Base-by-base conservation (phyloP, 2,329 filamentous ascomycete genomes). In the Paecilomyces niveus region DNA sequence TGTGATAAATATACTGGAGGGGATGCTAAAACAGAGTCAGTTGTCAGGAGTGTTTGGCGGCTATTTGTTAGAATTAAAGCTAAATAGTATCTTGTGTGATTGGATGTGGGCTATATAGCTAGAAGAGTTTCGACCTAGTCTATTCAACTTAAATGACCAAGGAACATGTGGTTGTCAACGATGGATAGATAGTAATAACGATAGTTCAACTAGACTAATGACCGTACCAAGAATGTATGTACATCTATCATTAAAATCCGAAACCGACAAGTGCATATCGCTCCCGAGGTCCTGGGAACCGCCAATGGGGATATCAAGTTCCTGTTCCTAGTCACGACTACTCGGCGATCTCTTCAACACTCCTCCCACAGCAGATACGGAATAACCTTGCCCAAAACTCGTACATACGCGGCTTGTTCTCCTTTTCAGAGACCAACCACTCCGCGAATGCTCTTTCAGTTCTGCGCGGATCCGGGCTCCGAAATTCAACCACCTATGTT, bases 301-400 rank as follows among this genome's bases (percentile, higher is more conserved):
- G n/a, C 7, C 31, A 32, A 15, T 22, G 22, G 22, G n/a, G 8
- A 45, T 21, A 45, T 21, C 39, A 45, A 18, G n/a, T 1, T 45
- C 39, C 8, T n/a, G 8, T 15, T 39, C 39, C n/a, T 6, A 8
- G 8, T 13, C 39, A 45, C 8, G 39, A 45, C 15, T 53, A 21
- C 10, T 33, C 56, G 60, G 45, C 39, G 29, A 67, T 70, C 62
- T 71, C 60, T 22, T 71, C 61, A 7, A 72, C 65, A 24, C 63
- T 67, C 52, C 68, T 66, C 11, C 64, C 64, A 60, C 72, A 70
- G 61, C 71, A 74, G 32, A 73, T 49, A 11, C 68, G 70, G 59
- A 71, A 74, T 54, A 74, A 58, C 54, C 59, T 62, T 5, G 61
- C 65, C 71, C 71, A 73, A 57, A 73, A 73, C 5, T 24, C 57